Base-by-base conservation (phyloP, 148 eudicot genomes). In the Spergularia bocconei region DNA sequence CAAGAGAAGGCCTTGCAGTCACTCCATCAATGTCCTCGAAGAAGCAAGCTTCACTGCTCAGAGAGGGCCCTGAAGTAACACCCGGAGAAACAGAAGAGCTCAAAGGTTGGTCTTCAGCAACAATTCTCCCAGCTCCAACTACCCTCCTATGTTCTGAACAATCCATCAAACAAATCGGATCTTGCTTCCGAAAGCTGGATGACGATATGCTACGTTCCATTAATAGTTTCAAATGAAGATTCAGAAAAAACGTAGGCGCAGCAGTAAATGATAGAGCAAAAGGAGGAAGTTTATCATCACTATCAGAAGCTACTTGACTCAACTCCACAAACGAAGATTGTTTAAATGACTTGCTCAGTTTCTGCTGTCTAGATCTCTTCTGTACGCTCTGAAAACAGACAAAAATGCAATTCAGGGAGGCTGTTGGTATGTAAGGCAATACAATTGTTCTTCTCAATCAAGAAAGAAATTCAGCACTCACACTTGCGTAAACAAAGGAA, bases 161-260 rank as follows among this genome's bases (percentile, higher is more conserved):
- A 58, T 82, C 84, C 57, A 48, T 70, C 62, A 82, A 76, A 74
- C 41, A 82, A n/a, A 72, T 15, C 19, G 84, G 72, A 71, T 82
- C 81, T 60, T 77, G 77, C 15, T 85, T 87, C 63, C 53, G 66
- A 68, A 85, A 79, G 69, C 80, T 84, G 72, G 80, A 82, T 48
- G 79, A 79, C 56, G 91, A 81, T 67, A 91, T 74, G 81, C 83
- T 86, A 57, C 75, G 87, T 73, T 92, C 88, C 93, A 92, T 88
- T 61, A 92, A 86, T 75, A 88, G 76, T 84, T 86, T 85, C 71
- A 95, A 88, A 84, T 92, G 97, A 70, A 92, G 83, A 77, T 83
- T 85, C 38, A 88, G 76, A 77, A 91, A 88, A 78, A 86, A 85
- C 55, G 82, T 80, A 68, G 93, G 97, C 6, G 97, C 90, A 65